Percentiles rank a stretch among this genome's conserved stretches.
Conservation (phyloP, 73 alveolate genomes). For the Paraurostyla sp. region DNA sequence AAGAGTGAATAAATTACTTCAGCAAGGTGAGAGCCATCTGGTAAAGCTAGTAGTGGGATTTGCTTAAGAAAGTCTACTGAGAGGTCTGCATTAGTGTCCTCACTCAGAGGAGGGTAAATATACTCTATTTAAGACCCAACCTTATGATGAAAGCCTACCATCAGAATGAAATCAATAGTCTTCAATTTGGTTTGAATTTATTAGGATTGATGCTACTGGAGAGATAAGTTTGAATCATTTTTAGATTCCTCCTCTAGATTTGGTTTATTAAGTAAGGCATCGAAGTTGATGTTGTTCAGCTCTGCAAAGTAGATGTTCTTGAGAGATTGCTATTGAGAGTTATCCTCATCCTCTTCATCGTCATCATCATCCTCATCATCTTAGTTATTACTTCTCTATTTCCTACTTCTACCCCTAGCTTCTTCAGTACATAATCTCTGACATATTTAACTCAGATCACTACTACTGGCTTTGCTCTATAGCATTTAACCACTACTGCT, state of each 20-base stretch:
- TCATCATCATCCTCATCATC: not conserved
- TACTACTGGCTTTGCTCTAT: not conserved
- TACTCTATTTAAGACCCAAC: conserved; percentile 74
- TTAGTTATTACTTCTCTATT: too few relatives aligned
- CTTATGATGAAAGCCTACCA: conserved; percentile 78
- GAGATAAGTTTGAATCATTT: not conserved
- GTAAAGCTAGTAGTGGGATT: conserved; percentile 70
- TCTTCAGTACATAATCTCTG: conserved; percentile 5
- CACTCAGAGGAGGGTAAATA: conserved; percentile 68
- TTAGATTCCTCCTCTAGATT: not conserved
- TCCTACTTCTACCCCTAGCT: not conserved
- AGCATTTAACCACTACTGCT: too few relatives aligned
- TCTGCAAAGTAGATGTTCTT: conserved; percentile 3
- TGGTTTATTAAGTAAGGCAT: not conserved
- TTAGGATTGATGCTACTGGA: not conserved
- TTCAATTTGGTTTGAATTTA: not conserved
- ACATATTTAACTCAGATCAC: conserved; percentile 20
- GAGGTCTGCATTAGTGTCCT: conserved; percentile 50
- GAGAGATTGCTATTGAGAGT: too few relatives aligned
- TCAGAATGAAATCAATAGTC: conserved; percentile 54
- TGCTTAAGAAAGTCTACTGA: conserved; percentile 54
- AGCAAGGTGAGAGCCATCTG: conserved; percentile 74
- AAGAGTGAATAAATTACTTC: not conserved
- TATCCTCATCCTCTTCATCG: not conserved
- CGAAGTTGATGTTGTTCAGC: not conserved